Base-by-base conservation (phyloP, 176 grass and related monocot genomes). In the Areca catechu region DNA sequence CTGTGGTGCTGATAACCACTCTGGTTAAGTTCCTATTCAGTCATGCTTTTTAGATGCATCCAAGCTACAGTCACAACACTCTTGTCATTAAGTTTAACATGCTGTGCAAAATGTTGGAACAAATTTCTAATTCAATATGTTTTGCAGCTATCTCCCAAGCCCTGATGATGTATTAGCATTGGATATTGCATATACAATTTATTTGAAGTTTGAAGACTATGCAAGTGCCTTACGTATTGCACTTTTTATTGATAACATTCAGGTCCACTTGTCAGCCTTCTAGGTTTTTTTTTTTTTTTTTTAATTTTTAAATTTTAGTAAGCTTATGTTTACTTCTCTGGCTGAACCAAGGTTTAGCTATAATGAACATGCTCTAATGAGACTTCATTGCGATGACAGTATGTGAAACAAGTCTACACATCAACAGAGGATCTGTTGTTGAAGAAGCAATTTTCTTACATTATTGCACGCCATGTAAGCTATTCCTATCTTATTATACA, bases 401-500 rank as follows among this genome's bases (percentile, higher is more conserved):
- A 83, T 76, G 81, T 98, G 63, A 98, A 92, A 75, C 93, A 92
- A 61, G 73, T 98, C 24, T 98, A 81, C 61, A 84, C 88, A 25
- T 67, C 81, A 60, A 89, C 84, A 24, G 81, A 91, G 18, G 81
- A 92, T 79, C 67, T 88, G 69, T 50, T 80, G 47, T 74, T 92
- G 47, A 98, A 92, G 81, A 98, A 92, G 68, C 93, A 98, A 51
- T 98, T 98, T 67, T 80, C 87, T 43, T 98, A 85, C 74, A 85
- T 89, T 37, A 89, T 98, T 17, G 81, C 88, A 64, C 84, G 88
- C 67, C 84, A 98, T 81, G 93, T 98, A 83, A 83, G 68, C 23
- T 51, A 49, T 69, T 34, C 49, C 1, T 1, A 25, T 55, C 28
- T 56, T 51, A 15, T 20, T 59, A n/a, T 51, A 5, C 12, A 21